These are phyloP conservation scores for Kwoniella bestiolae DNA, from an alignment of 768 basidiomycete genomes.

Conservation along the genomic window DNA sequence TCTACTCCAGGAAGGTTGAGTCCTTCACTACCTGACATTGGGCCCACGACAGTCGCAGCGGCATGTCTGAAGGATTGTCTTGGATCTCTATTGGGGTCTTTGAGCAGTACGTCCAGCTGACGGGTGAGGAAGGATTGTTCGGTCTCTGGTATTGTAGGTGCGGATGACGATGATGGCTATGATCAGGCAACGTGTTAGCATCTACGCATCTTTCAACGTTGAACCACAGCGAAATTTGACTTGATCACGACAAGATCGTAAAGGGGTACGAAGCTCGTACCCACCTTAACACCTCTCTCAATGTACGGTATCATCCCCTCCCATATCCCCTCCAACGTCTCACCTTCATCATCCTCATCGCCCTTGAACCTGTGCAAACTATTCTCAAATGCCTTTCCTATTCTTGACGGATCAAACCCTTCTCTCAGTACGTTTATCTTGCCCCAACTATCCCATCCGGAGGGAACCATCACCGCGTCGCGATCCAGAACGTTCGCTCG, in stretches of 20 bases:
- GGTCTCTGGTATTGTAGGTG: conserved; percentile 67
- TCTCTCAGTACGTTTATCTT: conserved; percentile 90
- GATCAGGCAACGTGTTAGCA: neutral
- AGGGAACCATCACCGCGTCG: conserved; percentile 86
- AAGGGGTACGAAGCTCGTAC: conserved; percentile 32
- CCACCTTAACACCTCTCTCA: conserved; percentile 72
- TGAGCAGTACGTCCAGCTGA: conserved; percentile 88
- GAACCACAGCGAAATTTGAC: neutral
- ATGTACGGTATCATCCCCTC: conserved; percentile 68
- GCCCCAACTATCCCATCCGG: conserved; percentile 98
- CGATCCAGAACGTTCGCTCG: conserved; percentile 92
- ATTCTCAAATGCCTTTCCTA: conserved; percentile 44
- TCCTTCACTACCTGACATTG: conserved; percentile 82
- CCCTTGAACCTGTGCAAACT: conserved; percentile 62
- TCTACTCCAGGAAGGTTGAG: conserved; percentile 87
- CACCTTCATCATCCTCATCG: conserved; percentile 62
- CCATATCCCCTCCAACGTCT: conserved; percentile 72
- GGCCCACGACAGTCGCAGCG: conserved; percentile 77
- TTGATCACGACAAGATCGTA: neutral
- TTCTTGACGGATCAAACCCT: conserved; percentile 74
- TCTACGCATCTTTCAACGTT: neutral
- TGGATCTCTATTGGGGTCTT: conserved; percentile 87
- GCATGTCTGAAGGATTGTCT: conserved; percentile 81
- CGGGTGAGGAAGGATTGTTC: conserved; percentile 90
- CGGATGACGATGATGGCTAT: conserved; percentile 5